These are phyloP conservation scores for Corymbia calophylla DNA, from an alignment of 441 rosid species.

Conservation along the genomic window DNA sequence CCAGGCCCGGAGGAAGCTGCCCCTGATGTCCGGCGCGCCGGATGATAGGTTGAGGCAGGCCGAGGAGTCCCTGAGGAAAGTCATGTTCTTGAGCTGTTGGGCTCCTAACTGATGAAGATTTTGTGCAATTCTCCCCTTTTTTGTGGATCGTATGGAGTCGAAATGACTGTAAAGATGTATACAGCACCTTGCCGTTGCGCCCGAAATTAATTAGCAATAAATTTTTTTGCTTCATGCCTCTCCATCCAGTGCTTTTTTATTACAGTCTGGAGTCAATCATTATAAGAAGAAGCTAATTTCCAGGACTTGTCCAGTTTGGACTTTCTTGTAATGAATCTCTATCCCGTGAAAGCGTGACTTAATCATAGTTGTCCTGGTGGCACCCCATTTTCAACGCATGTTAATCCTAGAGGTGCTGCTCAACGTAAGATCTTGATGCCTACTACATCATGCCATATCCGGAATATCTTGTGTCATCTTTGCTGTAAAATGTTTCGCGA, in stretches of 20 bases:
- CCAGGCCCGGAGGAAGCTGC: neutral
- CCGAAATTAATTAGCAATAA: neutral
- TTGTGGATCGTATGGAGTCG: neutral
- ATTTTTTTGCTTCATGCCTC: neutral
- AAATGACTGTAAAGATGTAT: neutral
- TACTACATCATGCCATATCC: neutral
- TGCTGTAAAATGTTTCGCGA: neutral
- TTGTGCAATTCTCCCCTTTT: neutral
- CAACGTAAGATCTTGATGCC: neutral
- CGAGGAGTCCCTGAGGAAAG: conserved; percentile 20
- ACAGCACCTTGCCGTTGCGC: neutral
- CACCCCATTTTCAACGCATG: neutral
- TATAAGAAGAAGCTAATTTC: neutral
- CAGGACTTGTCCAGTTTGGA: neutral
- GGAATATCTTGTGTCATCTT: neutral
- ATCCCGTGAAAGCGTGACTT: neutral
- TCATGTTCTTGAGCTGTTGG: conserved; percentile 29
- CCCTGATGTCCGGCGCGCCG: neutral
- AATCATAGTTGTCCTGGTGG: neutral
- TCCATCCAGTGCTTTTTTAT: neutral
- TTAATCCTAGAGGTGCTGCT: neutral
- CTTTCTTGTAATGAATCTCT: neutral
- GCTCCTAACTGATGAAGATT: conserved; percentile 14
- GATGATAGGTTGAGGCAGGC: neutral
- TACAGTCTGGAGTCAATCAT: neutral